phyloP scores from a whole-genome alignment of 345 rosid species.

The Eucalyptus tenuipes region DNA sequence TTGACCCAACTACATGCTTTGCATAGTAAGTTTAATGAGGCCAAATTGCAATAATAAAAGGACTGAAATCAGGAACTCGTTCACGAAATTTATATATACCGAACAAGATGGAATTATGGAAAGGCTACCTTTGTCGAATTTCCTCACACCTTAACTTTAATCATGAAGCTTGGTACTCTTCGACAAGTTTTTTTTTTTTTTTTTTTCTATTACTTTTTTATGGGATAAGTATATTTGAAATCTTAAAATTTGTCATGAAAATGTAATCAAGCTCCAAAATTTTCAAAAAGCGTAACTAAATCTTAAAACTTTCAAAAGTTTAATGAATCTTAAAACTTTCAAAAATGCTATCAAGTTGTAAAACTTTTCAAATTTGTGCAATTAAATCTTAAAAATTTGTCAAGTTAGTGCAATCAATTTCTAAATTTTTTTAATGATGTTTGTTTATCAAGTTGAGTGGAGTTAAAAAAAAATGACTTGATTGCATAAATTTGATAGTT shows the following conservation, averaged over 20 bases:
- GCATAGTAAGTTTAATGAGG: neutral
- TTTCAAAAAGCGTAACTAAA: too few species aligned
- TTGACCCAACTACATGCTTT: neutral
- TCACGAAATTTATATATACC: neutral
- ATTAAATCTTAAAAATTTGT: too few species aligned
- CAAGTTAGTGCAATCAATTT: too few species aligned
- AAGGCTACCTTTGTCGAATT: neutral
- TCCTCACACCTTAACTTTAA: neutral
- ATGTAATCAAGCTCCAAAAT: fast-evolving
- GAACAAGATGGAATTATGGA: neutral
- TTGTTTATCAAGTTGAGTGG: neutral
- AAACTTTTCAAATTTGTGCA: fast-evolving
- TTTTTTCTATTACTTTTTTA: neutral
- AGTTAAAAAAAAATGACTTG: neutral
- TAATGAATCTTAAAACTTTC: too few species aligned
- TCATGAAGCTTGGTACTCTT: neutral
- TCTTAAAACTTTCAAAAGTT: fast-evolving
- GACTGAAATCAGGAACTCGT: neutral
- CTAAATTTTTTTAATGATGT: fast-evolving
- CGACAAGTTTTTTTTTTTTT: neutral
- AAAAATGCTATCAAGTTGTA: too few species aligned
- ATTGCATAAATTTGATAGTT: too few species aligned
- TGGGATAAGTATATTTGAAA: too few species aligned
- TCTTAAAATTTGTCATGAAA: neutral
- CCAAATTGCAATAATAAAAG: neutral